Evolutionary conservation across 163 green algal genomes (phyloP).

Genomic region (Scenedesmus sp.): DNA sequence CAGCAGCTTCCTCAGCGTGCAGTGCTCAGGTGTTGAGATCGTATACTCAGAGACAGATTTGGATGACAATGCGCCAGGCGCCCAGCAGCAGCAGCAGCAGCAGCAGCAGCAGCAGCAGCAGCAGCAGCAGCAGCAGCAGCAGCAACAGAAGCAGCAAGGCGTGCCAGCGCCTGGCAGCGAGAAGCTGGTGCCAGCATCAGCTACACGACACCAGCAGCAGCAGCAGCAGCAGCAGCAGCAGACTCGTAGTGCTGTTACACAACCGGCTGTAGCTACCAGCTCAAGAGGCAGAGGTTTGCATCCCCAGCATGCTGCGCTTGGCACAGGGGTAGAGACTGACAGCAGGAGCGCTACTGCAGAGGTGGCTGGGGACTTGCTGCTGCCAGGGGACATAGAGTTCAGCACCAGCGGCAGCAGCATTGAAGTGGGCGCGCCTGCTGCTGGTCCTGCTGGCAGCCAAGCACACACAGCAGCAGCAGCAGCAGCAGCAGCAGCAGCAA

Average conservation of each 20-base stretch:
- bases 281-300: background rate
- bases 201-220: background rate
- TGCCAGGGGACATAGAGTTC: constrained; percentile 4
- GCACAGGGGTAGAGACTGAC: background rate
- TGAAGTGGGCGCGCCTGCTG: background rate
- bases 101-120: background rate
- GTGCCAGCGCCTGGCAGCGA: background rate
- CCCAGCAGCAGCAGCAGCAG: background rate
- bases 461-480: background rate
- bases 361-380: background rate
- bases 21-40: background rate
- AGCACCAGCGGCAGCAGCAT: constrained; percentile 4
- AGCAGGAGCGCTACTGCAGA: background rate
- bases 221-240: background rate
- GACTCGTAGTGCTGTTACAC: background rate
- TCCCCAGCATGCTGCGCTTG: background rate
- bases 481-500: background rate
- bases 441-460: background rate
- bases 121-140: background rate
- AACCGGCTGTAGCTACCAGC: background rate
- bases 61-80: background rate
- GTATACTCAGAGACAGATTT: background rate
- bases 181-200: background rate
- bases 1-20: constrained; percentile 9
- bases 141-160: background rate